These are phyloP conservation scores for Leucocoprinus leucothites DNA, from an alignment of 768 basidiomycete species.

Conservation along the genomic window DNA sequence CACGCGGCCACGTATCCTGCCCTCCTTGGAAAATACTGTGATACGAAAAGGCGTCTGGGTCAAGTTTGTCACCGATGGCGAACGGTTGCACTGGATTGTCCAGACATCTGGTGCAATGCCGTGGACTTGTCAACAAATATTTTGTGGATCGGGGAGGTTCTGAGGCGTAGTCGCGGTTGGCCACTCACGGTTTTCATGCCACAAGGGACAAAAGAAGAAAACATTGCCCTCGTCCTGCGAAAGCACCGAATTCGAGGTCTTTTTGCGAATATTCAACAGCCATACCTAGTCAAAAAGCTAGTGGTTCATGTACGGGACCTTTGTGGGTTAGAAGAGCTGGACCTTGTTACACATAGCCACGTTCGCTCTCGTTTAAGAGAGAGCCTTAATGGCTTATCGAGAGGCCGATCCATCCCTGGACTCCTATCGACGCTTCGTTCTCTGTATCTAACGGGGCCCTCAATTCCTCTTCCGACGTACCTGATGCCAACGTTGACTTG, in stretches of 20 bases:
- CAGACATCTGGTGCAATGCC: conserved; percentile 11
- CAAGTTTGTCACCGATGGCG: conserved; percentile 11
- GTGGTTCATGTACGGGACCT: not conserved
- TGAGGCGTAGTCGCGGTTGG: not conserved
- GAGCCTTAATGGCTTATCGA: not conserved
- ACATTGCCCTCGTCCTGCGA: not conserved
- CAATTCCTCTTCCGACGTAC: conserved; percentile 4
- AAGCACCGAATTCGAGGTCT: not conserved
- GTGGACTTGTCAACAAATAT: not conserved
- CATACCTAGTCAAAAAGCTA: not conserved
- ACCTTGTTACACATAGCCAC: not conserved
- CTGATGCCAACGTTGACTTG: not conserved
- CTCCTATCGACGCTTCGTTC: not conserved
- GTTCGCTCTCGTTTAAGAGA: not conserved
- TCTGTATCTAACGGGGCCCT: conserved; percentile 5
- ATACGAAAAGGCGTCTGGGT: conserved; percentile 3
- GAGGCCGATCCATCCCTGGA: not conserved
- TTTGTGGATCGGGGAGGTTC: conserved; percentile 3
- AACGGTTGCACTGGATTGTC: conserved; percentile 1
- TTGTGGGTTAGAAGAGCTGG: conserved; percentile 1
- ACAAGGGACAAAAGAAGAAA: not conserved
- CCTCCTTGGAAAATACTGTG: conserved; percentile 2
- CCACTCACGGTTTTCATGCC: conserved; percentile 4
- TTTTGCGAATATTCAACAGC: conserved; percentile 1
- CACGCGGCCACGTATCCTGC: not conserved